A percentile compares a stretch with the other conserved stretches of the same genome.
These are phyloP conservation scores for Komagataella ulmi DNA, from an alignment of 805 yeast species.

Conservation along the genomic window DNA sequence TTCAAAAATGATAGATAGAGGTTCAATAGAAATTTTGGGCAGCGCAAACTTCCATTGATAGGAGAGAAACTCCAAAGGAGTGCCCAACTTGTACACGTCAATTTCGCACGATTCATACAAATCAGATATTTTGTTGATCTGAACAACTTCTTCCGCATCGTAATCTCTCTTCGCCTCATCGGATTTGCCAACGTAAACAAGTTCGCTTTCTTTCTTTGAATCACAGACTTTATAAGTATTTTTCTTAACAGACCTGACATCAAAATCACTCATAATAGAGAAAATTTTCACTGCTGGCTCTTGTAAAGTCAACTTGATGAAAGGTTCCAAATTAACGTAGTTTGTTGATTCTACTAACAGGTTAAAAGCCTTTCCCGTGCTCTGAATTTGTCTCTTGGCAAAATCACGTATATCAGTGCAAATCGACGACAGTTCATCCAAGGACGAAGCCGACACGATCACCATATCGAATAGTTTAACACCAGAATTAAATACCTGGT, in stretches of 20 bases:
- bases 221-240: conserved; percentile 21
- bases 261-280: conserved; percentile 52
- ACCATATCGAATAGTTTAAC: conserved; percentile 24
- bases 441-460: conserved; percentile 30
- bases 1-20: conserved; percentile 64
- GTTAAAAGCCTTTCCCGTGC: conserved; percentile 24
- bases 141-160: conserved; percentile 24
- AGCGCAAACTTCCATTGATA: conserved; percentile 82
- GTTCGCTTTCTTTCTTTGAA: conserved; percentile 27
- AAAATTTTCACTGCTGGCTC: conserved; percentile 25
- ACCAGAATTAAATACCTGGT: conserved; percentile 9
- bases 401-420: conserved; percentile 23
- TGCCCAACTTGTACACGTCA: conserved; percentile 34
- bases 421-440: conserved; percentile 35
- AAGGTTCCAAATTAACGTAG: conserved; percentile 60
- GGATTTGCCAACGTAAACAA: conserved; percentile 26
- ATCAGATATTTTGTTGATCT: conserved; percentile 21
- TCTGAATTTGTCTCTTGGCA: conserved; percentile 14
- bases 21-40: conserved; percentile 67
- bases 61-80: conserved; percentile 44
- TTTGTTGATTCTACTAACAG: conserved; percentile 60
- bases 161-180: conserved; percentile 24
- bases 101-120: conserved; percentile 24
- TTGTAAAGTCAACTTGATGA: conserved; percentile 30
- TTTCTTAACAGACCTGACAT: conserved; percentile 27